Evolutionary conservation across 805 yeast genomes (phyloP).

Genomic region (Metschnikowia orientalis): DNA sequence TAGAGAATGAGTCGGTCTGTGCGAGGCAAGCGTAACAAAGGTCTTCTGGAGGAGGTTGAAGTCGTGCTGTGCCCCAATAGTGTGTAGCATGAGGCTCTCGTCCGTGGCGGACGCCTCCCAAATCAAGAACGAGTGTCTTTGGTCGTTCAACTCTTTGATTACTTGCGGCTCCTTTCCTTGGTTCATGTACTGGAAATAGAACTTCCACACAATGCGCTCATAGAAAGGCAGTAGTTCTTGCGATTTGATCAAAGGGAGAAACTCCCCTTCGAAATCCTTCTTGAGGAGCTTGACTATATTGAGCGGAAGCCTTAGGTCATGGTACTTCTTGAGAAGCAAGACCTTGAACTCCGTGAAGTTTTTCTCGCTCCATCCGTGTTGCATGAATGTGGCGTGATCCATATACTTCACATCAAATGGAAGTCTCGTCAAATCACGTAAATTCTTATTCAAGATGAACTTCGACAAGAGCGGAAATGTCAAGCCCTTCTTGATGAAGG

Average conservation of each 20-base stretch:
- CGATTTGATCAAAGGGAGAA: conserved; percentile 23
- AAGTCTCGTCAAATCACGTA: conserved; percentile 13
- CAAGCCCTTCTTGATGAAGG: conserved; percentile 26
- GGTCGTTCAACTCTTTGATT: conserved; percentile 19
- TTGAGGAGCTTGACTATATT: conserved; percentile 28
- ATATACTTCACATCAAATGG: conserved; percentile 22
- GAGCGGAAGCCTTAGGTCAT: conserved; percentile 31
- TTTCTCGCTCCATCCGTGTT: conserved; percentile 18
- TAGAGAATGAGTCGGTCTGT: conserved; percentile 13
- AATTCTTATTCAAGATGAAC: conserved; percentile 25
- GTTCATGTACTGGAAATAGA: conserved; percentile 31
- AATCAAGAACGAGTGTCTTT: conserved; percentile 29
- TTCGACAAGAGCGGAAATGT: conserved; percentile 24
- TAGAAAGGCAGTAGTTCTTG: conserved; percentile 29
- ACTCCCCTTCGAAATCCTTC: conserved; percentile 22
- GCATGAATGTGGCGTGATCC: conserved; percentile 17
- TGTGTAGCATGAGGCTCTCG: conserved; percentile 12
- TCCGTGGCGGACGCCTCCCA: conserved; percentile 33
- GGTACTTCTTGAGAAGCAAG: conserved; percentile 33
- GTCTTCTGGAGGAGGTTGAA: conserved; percentile 23
- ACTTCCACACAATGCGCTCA: conserved; percentile 41
- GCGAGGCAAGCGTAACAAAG: conserved; percentile 23
- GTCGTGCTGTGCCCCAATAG: conserved; percentile 14
- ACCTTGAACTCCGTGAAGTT: conserved; percentile 27
- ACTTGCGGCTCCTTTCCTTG: conserved; percentile 21